Evolutionary conservation across 2,329 filamentous ascomycete species (phyloP).

Genomic region (Colletotrichum lupini): DNA sequence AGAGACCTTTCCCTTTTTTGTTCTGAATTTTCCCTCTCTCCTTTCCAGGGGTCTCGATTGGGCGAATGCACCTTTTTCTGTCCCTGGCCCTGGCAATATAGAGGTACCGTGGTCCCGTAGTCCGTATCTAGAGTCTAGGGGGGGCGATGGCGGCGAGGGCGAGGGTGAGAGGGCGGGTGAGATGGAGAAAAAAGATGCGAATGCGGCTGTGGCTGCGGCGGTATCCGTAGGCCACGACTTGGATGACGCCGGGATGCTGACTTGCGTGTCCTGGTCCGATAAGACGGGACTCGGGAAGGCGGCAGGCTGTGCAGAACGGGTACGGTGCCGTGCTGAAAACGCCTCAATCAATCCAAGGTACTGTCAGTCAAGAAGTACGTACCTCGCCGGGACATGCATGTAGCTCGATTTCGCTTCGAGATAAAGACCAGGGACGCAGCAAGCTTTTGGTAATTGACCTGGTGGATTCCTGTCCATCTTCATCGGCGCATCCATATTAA

Average conservation of each 20-base stretch:
- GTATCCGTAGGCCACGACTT: conserved; percentile 23
- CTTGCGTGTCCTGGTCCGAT: not conserved
- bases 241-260: conserved; percentile 8
- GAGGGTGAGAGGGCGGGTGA: not conserved
- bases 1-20: not conserved
- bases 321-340: too few species aligned
- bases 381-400: not conserved
- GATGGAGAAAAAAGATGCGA: not conserved
- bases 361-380: not conserved
- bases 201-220: conserved; percentile 1
- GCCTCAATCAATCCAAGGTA: too few species aligned
- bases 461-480: not conserved
- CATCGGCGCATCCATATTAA: conserved; percentile 1
- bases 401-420: not conserved
- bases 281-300: not conserved
- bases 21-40: not conserved
- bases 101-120: not conserved
- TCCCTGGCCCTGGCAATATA: not conserved
- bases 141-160: not conserved
- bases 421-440: conserved; percentile 8
- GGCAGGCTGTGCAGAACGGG: conserved; percentile 9
- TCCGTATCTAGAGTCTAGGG: not conserved
- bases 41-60: not conserved
- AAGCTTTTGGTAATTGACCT: conserved; percentile 24
- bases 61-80: not conserved